These are phyloP conservation scores for Meyerozyma carpophila DNA, from an alignment of 1,139 yeast genomes.

Conservation along the genomic window DNA sequence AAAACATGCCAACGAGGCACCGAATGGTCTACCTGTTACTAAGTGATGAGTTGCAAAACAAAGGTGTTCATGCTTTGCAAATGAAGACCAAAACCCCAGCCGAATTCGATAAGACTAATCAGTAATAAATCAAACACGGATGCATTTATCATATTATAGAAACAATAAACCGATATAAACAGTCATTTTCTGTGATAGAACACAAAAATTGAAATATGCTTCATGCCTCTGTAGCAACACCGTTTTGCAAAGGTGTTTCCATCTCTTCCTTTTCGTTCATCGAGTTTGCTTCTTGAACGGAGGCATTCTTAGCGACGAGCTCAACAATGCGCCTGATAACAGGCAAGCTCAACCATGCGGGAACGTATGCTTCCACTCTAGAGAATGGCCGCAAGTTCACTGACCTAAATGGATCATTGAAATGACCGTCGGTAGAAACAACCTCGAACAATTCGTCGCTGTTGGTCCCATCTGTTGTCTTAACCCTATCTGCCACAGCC, in stretches of 20 bases:
- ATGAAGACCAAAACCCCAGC: slow-evolving; percentile 73
- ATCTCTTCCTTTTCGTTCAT: slow-evolving; percentile 7
- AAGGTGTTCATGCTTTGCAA: slow-evolving; percentile 87
- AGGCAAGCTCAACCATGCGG: slow-evolving; percentile 90
- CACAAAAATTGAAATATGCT: background rate
- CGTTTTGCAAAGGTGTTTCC: slow-evolving; percentile 5
- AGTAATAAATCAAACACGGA: background rate
- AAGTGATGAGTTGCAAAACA: slow-evolving; percentile 62
- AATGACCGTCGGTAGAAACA: slow-evolving; percentile 74
- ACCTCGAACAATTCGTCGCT: slow-evolving; percentile 66
- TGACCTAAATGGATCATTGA: slow-evolving; percentile 82
- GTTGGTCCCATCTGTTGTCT: slow-evolving; percentile 50
- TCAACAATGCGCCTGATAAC: slow-evolving; percentile 84
- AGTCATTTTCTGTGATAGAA: background rate
- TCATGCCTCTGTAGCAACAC: background rate
- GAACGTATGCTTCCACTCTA: slow-evolving; percentile 92
- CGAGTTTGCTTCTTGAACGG: slow-evolving; percentile 32
- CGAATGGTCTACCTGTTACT: slow-evolving; percentile 65
- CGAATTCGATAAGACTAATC: slow-evolving; percentile 40
- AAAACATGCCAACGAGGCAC: slow-evolving; percentile 71
- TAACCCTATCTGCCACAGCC: slow-evolving; percentile 81
- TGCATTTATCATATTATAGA: background rate
- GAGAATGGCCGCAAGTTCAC: slow-evolving; percentile 82
- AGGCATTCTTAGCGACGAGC: slow-evolving; percentile 78
- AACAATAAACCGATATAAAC: background rate